Evolutionary conservation across 2,329 filamentous ascomycete genomes (phyloP), one percentile per base, ranked within the genome.

Genomic region (Hypoxylon sp.): DNA sequence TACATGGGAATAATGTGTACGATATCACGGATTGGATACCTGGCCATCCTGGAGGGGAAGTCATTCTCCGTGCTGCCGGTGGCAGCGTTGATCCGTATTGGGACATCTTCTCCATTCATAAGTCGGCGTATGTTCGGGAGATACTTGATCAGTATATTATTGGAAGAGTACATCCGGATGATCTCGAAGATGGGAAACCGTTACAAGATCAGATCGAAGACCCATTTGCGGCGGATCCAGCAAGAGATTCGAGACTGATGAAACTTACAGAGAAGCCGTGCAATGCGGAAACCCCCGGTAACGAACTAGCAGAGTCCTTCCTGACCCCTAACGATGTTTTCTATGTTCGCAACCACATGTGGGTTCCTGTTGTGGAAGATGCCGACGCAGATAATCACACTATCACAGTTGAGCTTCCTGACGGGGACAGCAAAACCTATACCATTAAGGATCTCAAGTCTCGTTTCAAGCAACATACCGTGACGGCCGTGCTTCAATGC

Each of bases 41-140:
- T 1, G 82, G 78, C 1, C 86, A 89, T 63, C 86, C 86, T 0
- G 86, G 86, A 3, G 86, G 86, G 30, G 81, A 87, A 42, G 83
- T 89, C 9, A 89, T 89, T 51, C 73, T 88, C 6, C 78, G 81
- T 20, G 86, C 86, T 1, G 84, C 83, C 1, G 86, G 86, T 3
- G 79, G 81, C 26, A 80, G 78, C 45, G 80, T 89, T 38, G 85
- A 89, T 41, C 79, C 81, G 0, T 88, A 87, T 69, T 89, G 86
- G 86, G 75, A 87, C 51, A 86, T 89, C 43, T 89, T 89, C 65
- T 76, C 78, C 35, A 88, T 88, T 51, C 86, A 89, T 72, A 84
- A 88, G 65, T 77, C 79, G 12, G 75, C 81, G 30, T 81, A 88
- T 52, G 83, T 88, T 4, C 78, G 79, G 51, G 82, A 87, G 40